Conservation (phyloP, 2,329 filamentous ascomycete genomes). For the Lomentospora prolificans region DNA sequence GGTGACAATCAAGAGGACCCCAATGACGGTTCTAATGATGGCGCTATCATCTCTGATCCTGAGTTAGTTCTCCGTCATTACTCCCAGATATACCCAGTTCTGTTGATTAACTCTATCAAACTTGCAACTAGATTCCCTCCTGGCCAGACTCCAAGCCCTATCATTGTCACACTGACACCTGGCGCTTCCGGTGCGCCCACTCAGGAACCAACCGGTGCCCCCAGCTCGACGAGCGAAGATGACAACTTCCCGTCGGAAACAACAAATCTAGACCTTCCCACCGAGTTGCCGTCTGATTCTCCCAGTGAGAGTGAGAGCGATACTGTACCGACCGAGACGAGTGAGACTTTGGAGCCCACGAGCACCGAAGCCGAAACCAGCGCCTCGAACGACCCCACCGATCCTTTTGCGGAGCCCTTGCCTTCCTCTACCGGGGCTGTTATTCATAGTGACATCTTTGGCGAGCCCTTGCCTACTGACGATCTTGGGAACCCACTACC, state of each 20-base stretch:
- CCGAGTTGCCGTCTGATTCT: background rate
- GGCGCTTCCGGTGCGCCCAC: background rate
- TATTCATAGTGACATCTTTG: background rate
- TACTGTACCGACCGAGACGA: background rate
- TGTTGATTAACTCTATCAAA: background rate
- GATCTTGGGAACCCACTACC: background rate
- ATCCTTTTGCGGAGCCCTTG: background rate
- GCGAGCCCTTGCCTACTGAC: background rate
- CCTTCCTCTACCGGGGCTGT: background rate
- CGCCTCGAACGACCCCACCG: background rate
- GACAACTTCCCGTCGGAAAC: no score
- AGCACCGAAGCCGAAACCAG: background rate
- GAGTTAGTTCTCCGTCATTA: background rate
- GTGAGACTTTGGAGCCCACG: background rate
- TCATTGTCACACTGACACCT: constrained; percentile 4
- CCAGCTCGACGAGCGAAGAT: no score
- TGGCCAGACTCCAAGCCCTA: constrained; percentile 9
- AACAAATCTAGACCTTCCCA: background rate
- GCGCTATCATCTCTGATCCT: background rate
- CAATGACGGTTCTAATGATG: background rate
- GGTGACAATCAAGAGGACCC: background rate
- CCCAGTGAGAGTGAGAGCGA: background rate
- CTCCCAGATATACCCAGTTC: background rate
- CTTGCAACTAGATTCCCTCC: background rate
- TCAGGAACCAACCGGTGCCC: background rate